Conservation (phyloP, 2,329 filamentous ascomycete genomes). For the Macrophomina phaseolina region DNA sequence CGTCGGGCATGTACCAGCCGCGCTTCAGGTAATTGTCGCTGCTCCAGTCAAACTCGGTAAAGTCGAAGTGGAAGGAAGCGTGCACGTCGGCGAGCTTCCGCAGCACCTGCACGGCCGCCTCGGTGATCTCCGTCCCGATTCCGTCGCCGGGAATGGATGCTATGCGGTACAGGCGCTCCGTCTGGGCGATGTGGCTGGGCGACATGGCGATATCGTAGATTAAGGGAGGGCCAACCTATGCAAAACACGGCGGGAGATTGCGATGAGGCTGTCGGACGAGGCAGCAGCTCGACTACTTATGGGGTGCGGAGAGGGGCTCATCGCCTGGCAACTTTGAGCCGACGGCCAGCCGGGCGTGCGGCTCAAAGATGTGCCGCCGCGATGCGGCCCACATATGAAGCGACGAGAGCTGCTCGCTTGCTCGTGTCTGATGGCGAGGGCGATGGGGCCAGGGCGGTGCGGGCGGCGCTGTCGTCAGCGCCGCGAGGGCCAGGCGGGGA, state of each 20-base stretch:
- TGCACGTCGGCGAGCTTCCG: slow-evolving; percentile 52
- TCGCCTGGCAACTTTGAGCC: slow-evolving; percentile 11
- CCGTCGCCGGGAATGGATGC: slow-evolving; percentile 68
- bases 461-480: neutral
- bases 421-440: neutral
- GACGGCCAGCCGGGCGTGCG: neutral
- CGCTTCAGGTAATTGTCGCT: slow-evolving; percentile 56
- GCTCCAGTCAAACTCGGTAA: slow-evolving; percentile 58
- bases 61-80: slow-evolving; percentile 56
- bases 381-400: neutral
- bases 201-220: slow-evolving; percentile 19
- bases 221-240: neutral
- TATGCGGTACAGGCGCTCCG: slow-evolving; percentile 52
- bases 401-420: neutral
- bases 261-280: neutral
- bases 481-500: neutral
- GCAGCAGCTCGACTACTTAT: slow-evolving; percentile 6
- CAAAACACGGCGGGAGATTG: slow-evolving; percentile 9
- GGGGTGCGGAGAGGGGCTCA: slow-evolving; percentile 4
- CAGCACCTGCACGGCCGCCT: slow-evolving; percentile 58
- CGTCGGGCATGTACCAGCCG: slow-evolving; percentile 60
- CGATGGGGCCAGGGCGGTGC: neutral
- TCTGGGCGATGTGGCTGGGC: slow-evolving; percentile 20
- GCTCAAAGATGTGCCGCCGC: slow-evolving; percentile 19
- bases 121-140: slow-evolving; percentile 68